Base-by-base conservation (phyloP, 1,284 basidiomycete genomes). In the Moniliophthora roreri region DNA sequence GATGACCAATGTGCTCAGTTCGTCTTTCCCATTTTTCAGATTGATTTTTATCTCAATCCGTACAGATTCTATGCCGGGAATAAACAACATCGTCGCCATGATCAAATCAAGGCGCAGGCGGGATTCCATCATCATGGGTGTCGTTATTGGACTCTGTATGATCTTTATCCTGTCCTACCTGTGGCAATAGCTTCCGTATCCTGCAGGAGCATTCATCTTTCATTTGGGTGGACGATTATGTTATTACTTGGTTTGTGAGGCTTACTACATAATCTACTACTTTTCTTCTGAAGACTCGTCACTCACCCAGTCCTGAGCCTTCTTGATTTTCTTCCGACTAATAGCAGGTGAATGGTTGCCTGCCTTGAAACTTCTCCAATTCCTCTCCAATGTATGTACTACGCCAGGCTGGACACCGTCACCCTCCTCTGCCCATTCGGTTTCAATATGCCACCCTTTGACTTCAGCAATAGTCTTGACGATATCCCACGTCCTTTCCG, bases 31-130 rank as follows among this genome's bases (percentile, higher is more conserved):
- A 40, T 24, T 24, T 47, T 23, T 10, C 24, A 28, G 35, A 23
- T 24, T 45, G 34, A 39, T 52, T 47, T 51, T 52, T 40, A 52
- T 24, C 23, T 55, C 41, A 26, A 45, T 11, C 40, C 9, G 11
- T 56, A 49, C 65, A 91, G 93, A 81, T 61, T 87, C 91, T 32
- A 89, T 99, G 69, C 96, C 97, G 9, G 95, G 95, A 1, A 87
- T 99, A 59, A 96, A 95, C 72, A 92, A 88, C 57, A 72, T 99
- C 51, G 79, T 99, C 52, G 81, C 83, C 1, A 93, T 98, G 88
- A 98, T 99, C 67, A 89, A 91, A 65, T 87, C 92, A 7, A 82
- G 96, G 48, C 81, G 96, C 60, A 80, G 94, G 60, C 76, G 95
- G 63, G 97, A 99, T 69, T 85, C 91, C 10, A 80, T 97, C 60